Percentiles rank a stretch among this genome's conserved stretches.
Conservation (phyloP, 768 basidiomycete species). For the Boletus rex-veris region DNA sequence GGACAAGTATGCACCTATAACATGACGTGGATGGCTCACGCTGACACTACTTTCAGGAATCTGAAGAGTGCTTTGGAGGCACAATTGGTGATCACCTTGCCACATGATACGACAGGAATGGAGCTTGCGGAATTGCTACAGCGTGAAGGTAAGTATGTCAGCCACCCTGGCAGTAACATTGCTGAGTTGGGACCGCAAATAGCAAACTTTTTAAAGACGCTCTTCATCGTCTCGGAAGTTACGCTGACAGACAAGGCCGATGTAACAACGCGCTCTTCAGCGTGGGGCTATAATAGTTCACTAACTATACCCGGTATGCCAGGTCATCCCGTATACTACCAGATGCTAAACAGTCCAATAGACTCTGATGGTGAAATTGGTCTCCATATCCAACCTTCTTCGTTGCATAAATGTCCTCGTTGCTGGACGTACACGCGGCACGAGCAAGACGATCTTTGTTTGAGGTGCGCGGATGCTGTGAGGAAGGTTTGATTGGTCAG, state of each 20-base stretch:
- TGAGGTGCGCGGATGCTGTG: constrained; percentile 48
- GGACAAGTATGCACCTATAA: constrained; percentile 53
- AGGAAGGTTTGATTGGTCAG: constrained; percentile 3
- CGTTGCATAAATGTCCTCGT: constrained; percentile 73
- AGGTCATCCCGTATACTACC: not conserved
- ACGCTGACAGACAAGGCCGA: constrained; percentile 46
- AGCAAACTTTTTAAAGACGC: constrained; percentile 64
- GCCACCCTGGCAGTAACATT: no score
- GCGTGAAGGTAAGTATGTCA: constrained; percentile 36
- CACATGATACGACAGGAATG: constrained; percentile 28
- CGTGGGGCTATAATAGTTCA: constrained; percentile 49
- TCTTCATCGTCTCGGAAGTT: constrained; percentile 82
- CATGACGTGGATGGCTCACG: not conserved
- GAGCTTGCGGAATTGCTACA: constrained; percentile 40
- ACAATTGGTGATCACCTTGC: constrained; percentile 60
- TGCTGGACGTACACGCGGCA: constrained; percentile 80
- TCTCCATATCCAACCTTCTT: constrained; percentile 62
- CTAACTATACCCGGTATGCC: constrained; percentile 46
- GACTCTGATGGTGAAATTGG: constrained; percentile 28
- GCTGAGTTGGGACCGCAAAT: not conserved
- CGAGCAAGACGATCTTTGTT: constrained; percentile 54
- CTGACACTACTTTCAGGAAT: constrained; percentile 41
- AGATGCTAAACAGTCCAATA: not conserved
- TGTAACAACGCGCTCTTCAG: constrained; percentile 35
- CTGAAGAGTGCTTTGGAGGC: constrained; percentile 77